phyloP scores from a whole-genome alignment of 2,329 filamentous ascomycete species.

The Curvularia spicifera region DNA sequence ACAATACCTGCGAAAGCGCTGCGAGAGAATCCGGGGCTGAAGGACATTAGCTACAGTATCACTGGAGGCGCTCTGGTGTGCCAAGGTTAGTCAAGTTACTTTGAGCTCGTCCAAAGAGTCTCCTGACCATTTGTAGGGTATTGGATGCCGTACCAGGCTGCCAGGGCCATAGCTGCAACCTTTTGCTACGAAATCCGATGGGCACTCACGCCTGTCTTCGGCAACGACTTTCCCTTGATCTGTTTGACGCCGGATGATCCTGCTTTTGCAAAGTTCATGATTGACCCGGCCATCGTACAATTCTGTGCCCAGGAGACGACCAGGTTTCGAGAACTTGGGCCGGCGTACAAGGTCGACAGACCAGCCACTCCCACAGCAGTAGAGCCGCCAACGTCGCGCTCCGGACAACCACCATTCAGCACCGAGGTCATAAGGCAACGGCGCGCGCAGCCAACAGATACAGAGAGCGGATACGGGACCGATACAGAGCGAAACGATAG shows the following conservation, averaged over 20 bases:
- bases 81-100: constrained; percentile 60
- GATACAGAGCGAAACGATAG: constrained; percentile 50
- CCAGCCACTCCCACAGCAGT: constrained; percentile 8
- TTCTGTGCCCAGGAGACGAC: constrained; percentile 47
- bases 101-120: not conserved
- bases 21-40: constrained; percentile 73
- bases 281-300: constrained; percentile 49
- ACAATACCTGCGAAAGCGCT: constrained; percentile 85
- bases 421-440: constrained; percentile 16
- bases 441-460: constrained; percentile 29
- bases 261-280: constrained; percentile 62
- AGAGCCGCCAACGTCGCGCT: constrained; percentile 21
- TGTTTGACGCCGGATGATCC: constrained; percentile 71
- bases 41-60: constrained; percentile 91
- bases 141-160: constrained; percentile 92
- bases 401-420: constrained; percentile 25
- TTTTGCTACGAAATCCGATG: constrained; percentile 87
- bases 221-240: constrained; percentile 74
- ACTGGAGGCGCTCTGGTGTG: constrained; percentile 89
- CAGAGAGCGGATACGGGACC: constrained; percentile 52
- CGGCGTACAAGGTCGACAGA: constrained; percentile 19
- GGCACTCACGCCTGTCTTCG: constrained; percentile 89
- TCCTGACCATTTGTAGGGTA: constrained; percentile 68
- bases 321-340: constrained; percentile 42
- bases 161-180: constrained; percentile 83